A percentile compares a stretch with the other conserved stretches of the same genome.
These are phyloP conservation scores for Pharus latifolius DNA, from an alignment of 176 grass and related monocot species.

Conservation along the genomic window DNA sequence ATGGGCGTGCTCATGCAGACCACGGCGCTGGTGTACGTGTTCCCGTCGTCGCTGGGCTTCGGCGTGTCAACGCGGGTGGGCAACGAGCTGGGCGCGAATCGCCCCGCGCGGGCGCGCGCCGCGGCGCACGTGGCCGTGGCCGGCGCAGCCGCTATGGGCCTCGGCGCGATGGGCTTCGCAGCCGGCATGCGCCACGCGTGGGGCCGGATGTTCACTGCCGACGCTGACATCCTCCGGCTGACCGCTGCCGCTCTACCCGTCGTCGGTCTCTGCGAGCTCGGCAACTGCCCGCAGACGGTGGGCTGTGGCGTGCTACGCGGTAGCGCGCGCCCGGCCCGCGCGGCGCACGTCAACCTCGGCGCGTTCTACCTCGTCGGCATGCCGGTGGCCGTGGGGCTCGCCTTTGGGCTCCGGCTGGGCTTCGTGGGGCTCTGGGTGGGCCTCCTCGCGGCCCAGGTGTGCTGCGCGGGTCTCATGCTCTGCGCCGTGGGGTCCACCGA, in stretches of 20 bases:
- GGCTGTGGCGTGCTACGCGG: slow-evolving; percentile 86
- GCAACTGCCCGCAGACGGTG: slow-evolving; percentile 98
- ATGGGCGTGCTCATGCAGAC: slow-evolving; percentile 99
- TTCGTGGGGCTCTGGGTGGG: slow-evolving; percentile 82
- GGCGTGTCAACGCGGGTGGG: slow-evolving; percentile 82
- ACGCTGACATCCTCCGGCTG: slow-evolving; percentile 54
- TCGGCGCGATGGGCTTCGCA: slow-evolving; percentile 70
- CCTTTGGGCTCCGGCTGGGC: slow-evolving; percentile 54
- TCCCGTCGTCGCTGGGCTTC: slow-evolving; percentile 80
- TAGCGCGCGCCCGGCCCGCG: slow-evolving; percentile 61
- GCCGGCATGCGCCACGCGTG: slow-evolving; percentile 44
- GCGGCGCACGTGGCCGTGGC: slow-evolving; percentile 52
- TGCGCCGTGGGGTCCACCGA: slow-evolving; percentile 74
- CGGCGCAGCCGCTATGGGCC: slow-evolving; percentile 46
- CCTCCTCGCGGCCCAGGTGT: slow-evolving; percentile 76
- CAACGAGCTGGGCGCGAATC: slow-evolving; percentile 92
- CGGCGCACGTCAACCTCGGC: slow-evolving; percentile 85
- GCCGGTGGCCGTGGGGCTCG: slow-evolving; percentile 54
- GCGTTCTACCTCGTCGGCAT: slow-evolving; percentile 97
- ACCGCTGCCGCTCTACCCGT: slow-evolving; percentile 64
- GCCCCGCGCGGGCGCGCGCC: slow-evolving; percentile 37
- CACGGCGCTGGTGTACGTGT: slow-evolving; percentile 86
- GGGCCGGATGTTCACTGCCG: slow-evolving; percentile 73
- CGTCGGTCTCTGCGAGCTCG: slow-evolving; percentile 93
- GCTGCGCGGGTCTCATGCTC: slow-evolving; percentile 79